Base-by-base conservation (phyloP, 805 yeast species). In the Candida anglica region DNA sequence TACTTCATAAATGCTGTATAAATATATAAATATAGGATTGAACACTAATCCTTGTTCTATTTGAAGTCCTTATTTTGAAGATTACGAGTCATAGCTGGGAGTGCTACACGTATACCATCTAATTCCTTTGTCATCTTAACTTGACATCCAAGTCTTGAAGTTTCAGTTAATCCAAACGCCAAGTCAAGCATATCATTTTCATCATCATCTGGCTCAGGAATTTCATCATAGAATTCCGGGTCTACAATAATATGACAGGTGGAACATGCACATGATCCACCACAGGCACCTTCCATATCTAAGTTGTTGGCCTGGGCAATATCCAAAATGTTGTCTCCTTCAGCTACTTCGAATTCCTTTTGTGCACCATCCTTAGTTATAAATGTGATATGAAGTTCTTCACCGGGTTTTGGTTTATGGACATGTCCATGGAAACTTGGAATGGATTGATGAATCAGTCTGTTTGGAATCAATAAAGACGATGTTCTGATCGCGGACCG, bases 241-340 rank as follows among this genome's bases (percentile, higher is more conserved):
- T 93, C 98, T 25, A 93, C 88, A 32, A 93, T 91, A 34, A 93
- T 81, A 62, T 93, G 98, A 56, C 98, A 93, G 0, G 98, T 93
- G 4, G 97, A 88, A 58, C 98, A 93, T 1, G 98, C 98, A 69
- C 98, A 93, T 3, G 97, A 87, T 3, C 98, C 98, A 15, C 98
- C 98, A 62, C 98, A 93, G 0, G 98, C 98, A 28, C 81, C 96
- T 58, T 93, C 98, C 93, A 93, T 89, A 46, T 93, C 98, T 38
- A 93, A 60, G 49, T 89, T 83, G 53, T 89, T 63, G 3, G 93
- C 94, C 63, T 93, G 98, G 5, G 98, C 98, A 37, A 93, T 87
- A 56, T 93, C 98, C 55, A 93, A 65, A 18, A 93, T 53, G 23
- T 88, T 79, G 53, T 93, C 98, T 10, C 98, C 98, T 47, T 83